A percentile compares a stretch with the other conserved stretches of the same genome.
phyloP scores from a whole-genome alignment of 768 basidiomycete genomes.

The Leccinum olivaceopallidum region DNA sequence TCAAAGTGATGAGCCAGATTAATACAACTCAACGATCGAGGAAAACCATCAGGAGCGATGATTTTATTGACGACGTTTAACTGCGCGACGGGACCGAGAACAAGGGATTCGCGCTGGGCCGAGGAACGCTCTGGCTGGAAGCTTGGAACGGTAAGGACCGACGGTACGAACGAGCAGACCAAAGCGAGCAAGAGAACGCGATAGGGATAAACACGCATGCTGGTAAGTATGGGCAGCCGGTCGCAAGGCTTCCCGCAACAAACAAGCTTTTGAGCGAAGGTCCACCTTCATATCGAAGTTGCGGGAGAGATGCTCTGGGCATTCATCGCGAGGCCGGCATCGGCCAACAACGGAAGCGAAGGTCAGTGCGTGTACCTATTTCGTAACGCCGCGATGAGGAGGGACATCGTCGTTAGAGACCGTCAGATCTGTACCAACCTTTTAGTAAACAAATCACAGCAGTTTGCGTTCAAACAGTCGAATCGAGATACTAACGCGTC shows the following conservation, averaged over 20 bases:
- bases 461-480: background rate
- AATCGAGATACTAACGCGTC: background rate
- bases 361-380: background rate
- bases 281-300: background rate
- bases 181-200: conserved; percentile 3
- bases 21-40: conserved; percentile 33
- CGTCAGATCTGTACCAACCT: conserved; percentile 1
- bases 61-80: conserved; percentile 41
- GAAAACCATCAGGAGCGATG: conserved; percentile 52
- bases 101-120: background rate
- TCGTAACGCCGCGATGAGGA: conserved; percentile 3
- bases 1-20: background rate
- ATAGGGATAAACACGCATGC: background rate
- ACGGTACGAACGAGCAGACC: background rate
- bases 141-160: background rate
- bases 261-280: conserved; percentile 1
- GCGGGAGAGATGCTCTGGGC: background rate
- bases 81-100: conserved; percentile 26
- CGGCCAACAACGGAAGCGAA: background rate
- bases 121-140: background rate
- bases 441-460: background rate
- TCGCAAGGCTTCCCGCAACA: background rate
- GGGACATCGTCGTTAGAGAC: background rate
- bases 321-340: background rate
- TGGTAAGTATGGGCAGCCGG: background rate